Conservation (phyloP, 2,329 filamentous ascomycete genomes). For the Clonostachys rhizophaga region DNA sequence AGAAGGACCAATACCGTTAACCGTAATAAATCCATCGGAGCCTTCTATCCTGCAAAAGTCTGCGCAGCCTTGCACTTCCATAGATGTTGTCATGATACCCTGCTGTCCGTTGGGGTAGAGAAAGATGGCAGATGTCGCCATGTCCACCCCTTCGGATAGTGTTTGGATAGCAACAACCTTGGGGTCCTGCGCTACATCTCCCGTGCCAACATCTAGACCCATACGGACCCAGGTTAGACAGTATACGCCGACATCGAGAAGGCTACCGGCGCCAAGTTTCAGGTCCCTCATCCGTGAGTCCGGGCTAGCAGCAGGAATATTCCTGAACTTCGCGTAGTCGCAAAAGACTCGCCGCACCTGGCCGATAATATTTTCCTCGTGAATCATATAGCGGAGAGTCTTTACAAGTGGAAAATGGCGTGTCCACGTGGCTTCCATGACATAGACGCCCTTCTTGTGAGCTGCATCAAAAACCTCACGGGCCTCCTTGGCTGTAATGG, state of each 20-base stretch:
- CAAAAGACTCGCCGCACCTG: constrained; percentile 27
- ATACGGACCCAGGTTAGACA: constrained; percentile 6
- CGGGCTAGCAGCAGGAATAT: constrained; percentile 22
- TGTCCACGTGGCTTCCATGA: constrained; percentile 42
- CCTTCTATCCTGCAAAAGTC: constrained; percentile 34
- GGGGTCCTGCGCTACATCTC: neutral
- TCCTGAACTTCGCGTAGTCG: constrained; percentile 30
- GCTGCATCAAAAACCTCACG: constrained; percentile 31
- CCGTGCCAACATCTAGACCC: constrained; percentile 18
- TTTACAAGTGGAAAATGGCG: constrained; percentile 31
- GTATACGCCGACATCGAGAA: constrained; percentile 2
- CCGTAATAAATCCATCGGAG: constrained; percentile 25
- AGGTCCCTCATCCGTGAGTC: constrained; percentile 13
- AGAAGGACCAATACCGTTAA: constrained; percentile 24
- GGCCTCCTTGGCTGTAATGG: constrained; percentile 30
- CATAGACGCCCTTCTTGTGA: constrained; percentile 28
- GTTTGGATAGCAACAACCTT: constrained; percentile 23
- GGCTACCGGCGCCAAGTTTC: constrained; percentile 1
- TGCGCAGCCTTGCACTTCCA: constrained; percentile 1
- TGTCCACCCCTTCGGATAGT: constrained; percentile 23
- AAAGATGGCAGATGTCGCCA: constrained; percentile 28
- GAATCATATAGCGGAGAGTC: constrained; percentile 24
- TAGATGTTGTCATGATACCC: constrained; percentile 32
- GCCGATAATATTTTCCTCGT: constrained; percentile 32
- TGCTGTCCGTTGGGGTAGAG: constrained; percentile 30